phyloP scores from a whole-genome alignment of 495 filamentous ascomycete genomes.

The Penicillium tannophilum region DNA sequence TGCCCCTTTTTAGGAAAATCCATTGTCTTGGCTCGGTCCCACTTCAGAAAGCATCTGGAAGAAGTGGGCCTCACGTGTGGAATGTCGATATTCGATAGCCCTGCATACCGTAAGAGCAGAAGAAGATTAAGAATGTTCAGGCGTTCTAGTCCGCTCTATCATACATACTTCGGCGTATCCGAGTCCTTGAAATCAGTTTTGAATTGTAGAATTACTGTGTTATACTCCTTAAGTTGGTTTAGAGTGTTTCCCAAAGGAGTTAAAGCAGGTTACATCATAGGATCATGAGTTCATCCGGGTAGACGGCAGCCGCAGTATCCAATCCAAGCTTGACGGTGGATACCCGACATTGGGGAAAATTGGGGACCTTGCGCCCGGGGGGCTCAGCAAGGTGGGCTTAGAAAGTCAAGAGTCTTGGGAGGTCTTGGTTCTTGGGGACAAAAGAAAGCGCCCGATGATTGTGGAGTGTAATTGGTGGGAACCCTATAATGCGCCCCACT shows the following conservation, averaged over 20 bases:
- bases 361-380: conserved; percentile 8
- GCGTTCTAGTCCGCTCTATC: background rate
- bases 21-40: background rate
- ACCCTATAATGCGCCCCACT: conserved; percentile 3
- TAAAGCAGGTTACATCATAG: conserved; percentile 2
- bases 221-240: too few species aligned
- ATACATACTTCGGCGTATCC: conserved; percentile 17
- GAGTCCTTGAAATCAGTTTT: background rate
- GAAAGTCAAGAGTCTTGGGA: conserved; percentile 5
- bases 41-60: conserved; percentile 29
- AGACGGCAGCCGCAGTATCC: conserved; percentile 13
- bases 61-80: conserved; percentile 19
- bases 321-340: background rate
- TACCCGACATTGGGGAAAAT: too few species aligned
- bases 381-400: conserved; percentile 25
- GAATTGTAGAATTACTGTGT: background rate
- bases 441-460: background rate
- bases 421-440: background rate
- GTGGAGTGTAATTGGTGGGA: background rate
- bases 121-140: conserved; percentile 16
- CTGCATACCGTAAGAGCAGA: conserved; percentile 16
- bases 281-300: conserved; percentile 11
- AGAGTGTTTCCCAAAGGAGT: background rate
- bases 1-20: background rate
- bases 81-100: conserved; percentile 9